Evolutionary conservation across 2,329 filamentous ascomycete species (phyloP).

Genomic region (Colletotrichum plurivorum): DNA sequence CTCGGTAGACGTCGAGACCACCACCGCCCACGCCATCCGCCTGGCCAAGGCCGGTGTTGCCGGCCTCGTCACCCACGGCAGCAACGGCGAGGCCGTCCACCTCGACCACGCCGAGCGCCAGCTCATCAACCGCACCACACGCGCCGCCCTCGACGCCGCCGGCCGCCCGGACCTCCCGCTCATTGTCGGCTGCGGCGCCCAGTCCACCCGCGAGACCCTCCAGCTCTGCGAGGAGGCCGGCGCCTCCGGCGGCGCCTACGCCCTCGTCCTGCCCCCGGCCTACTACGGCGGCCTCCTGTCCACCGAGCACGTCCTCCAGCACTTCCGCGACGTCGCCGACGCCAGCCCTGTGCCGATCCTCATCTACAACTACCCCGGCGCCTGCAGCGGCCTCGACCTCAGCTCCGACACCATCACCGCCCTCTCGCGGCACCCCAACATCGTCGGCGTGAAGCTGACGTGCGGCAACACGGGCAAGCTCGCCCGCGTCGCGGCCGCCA

Average conservation of each 20-base stretch:
- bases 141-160: slow-evolving; percentile 56
- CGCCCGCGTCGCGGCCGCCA: slow-evolving; percentile 61
- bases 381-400: slow-evolving; percentile 77
- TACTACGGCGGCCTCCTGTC: slow-evolving; percentile 72
- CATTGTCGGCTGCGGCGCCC: slow-evolving; percentile 74
- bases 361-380: slow-evolving; percentile 79
- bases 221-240: slow-evolving; percentile 71
- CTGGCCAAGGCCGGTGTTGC: slow-evolving; percentile 75
- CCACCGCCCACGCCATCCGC: slow-evolving; percentile 66
- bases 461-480: slow-evolving; percentile 77
- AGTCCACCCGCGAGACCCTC: slow-evolving; percentile 75
- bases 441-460: slow-evolving; percentile 78
- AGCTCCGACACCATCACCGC: slow-evolving; percentile 73
- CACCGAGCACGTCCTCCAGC: slow-evolving; percentile 66
- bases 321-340: slow-evolving; percentile 70
- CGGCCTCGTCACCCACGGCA: slow-evolving; percentile 78
- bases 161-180: slow-evolving; percentile 62
- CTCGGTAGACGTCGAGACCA: slow-evolving; percentile 67
- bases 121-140: slow-evolving; percentile 68
- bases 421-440: slow-evolving; percentile 66
- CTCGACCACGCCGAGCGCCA: slow-evolving; percentile 70
- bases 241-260: slow-evolving; percentile 72
- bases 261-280: slow-evolving; percentile 72
- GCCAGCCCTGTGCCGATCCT: slow-evolving; percentile 69
- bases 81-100: slow-evolving; percentile 77